Evolutionary conservation across 495 filamentous ascomycete genomes (phyloP).

Genomic region (Glonium stellatum): DNA sequence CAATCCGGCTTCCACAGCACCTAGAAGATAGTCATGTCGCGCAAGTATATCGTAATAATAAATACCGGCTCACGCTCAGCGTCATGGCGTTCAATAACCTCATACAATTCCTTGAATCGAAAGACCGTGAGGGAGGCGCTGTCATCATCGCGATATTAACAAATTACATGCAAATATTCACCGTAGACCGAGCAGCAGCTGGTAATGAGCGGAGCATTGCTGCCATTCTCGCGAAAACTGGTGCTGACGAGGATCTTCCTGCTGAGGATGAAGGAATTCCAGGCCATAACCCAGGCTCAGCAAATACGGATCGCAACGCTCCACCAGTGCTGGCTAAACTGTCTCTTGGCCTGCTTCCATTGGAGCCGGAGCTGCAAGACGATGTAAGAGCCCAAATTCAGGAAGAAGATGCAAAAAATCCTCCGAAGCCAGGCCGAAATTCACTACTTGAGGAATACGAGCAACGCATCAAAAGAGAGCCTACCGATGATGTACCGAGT

Average conservation of each 20-base stretch:
- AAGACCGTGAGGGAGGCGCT: constrained; percentile 67
- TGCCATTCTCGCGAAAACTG: constrained; percentile 57
- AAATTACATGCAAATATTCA: constrained; percentile 63
- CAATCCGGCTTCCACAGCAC: constrained; percentile 69
- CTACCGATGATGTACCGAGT: constrained; percentile 72
- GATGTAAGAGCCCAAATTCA: constrained; percentile 79
- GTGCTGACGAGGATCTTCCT: constrained; percentile 57
- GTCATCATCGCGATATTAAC: constrained; percentile 70
- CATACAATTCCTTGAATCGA: constrained; percentile 79
- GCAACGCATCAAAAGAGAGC: constrained; percentile 78
- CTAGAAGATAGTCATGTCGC: constrained; percentile 61
- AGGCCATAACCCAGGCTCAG: constrained; percentile 79
- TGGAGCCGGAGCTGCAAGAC: constrained; percentile 67
- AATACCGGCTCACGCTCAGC: constrained; percentile 81
- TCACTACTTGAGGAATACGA: constrained; percentile 74
- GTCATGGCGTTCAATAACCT: constrained; percentile 69
- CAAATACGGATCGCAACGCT: constrained; percentile 62
- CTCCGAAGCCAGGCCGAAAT: constrained; percentile 56
- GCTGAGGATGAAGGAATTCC: constrained; percentile 90
- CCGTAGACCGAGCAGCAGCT: constrained; percentile 59
- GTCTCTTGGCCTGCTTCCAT: constrained; percentile 68
- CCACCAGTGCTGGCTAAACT: constrained; percentile 49
- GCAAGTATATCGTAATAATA: constrained; percentile 72
- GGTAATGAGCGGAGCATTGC: constrained; percentile 76
- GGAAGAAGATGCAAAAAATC: constrained; percentile 66